Percentiles rank a stretch among this genome's conserved stretches.
Conservation (phyloP, 1,139 yeast species). For the Yamadazyma conglobata region DNA sequence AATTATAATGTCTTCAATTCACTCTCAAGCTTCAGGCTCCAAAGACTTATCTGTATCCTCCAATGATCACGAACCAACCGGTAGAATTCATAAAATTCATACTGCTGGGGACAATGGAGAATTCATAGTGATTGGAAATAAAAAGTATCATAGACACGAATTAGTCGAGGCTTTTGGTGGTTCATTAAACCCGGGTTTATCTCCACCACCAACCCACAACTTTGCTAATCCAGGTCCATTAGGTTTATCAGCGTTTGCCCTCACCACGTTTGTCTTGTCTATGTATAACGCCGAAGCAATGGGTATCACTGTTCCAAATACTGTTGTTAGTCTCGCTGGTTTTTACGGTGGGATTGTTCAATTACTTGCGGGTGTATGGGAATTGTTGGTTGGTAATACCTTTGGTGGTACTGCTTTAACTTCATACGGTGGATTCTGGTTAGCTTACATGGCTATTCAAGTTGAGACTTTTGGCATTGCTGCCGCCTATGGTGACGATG, state of each 20-base stretch:
- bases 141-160: slow-evolving; percentile 33
- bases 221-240: slow-evolving; percentile 62
- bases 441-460: slow-evolving; percentile 35
- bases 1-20: slow-evolving; percentile 15
- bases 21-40: slow-evolving; percentile 12
- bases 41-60: slow-evolving; percentile 14
- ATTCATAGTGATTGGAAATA: slow-evolving; percentile 28
- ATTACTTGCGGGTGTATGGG: slow-evolving; percentile 53
- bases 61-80: slow-evolving; percentile 9
- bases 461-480: slow-evolving; percentile 49
- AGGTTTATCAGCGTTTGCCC: slow-evolving; percentile 53
- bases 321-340: slow-evolving; percentile 40
- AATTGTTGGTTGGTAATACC: slow-evolving; percentile 36
- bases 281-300: slow-evolving; percentile 40
- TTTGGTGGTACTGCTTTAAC: slow-evolving; percentile 43
- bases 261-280: slow-evolving; percentile 48
- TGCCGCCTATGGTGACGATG: slow-evolving; percentile 48
- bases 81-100: slow-evolving; percentile 14
- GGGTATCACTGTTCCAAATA: slow-evolving; percentile 34
- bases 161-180: slow-evolving; percentile 38
- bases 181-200: slow-evolving; percentile 35
- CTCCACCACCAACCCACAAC: slow-evolving; percentile 33
- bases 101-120: slow-evolving; percentile 24
- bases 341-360: slow-evolving; percentile 50
- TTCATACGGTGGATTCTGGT: slow-evolving; percentile 45